These are phyloP conservation scores for Hypomyces perniciosus DNA, from an alignment of 2,329 filamentous ascomycete genomes.

Conservation along the genomic window DNA sequence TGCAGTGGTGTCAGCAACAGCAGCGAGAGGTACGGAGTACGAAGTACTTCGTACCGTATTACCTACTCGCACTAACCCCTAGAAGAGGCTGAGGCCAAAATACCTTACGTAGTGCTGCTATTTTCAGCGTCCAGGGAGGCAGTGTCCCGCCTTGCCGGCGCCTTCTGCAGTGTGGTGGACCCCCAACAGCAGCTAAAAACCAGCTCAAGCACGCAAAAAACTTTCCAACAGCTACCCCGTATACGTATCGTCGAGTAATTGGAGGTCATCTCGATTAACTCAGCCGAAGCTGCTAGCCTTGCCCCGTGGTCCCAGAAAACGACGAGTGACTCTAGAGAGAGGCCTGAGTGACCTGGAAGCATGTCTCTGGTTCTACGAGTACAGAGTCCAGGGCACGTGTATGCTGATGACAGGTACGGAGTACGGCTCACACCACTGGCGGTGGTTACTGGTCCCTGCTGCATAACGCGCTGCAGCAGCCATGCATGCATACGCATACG, in stretches of 20 bases:
- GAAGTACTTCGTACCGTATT: too few species aligned
- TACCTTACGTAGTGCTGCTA: conserved; percentile 3
- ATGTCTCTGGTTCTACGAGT: background rate
- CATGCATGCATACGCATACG: background rate
- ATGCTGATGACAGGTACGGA: background rate
- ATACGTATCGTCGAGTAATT: too few species aligned
- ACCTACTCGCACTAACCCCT: background rate
- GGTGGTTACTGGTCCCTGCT: background rate
- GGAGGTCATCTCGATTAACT: too few species aligned
- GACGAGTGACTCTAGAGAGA: too few species aligned
- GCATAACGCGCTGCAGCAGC: conserved; percentile 5
- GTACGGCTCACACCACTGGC: background rate
- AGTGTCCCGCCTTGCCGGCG: conserved; percentile 12
- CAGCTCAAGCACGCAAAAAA: too few species aligned
- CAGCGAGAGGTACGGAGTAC: too few species aligned
- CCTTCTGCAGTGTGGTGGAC: background rate
- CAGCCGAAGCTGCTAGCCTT: too few species aligned
- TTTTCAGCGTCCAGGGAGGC: conserved; percentile 11
- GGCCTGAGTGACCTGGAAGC: too few species aligned
- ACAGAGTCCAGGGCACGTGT: background rate
- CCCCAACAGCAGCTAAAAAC: too few species aligned
- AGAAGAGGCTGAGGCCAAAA: background rate
- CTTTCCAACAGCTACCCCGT: too few species aligned
- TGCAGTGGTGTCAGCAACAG: too few species aligned
- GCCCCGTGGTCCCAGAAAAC: too few species aligned